Base-by-base conservation (phyloP, 2,329 filamentous ascomycete genomes). In the Exophiala sp. region DNA sequence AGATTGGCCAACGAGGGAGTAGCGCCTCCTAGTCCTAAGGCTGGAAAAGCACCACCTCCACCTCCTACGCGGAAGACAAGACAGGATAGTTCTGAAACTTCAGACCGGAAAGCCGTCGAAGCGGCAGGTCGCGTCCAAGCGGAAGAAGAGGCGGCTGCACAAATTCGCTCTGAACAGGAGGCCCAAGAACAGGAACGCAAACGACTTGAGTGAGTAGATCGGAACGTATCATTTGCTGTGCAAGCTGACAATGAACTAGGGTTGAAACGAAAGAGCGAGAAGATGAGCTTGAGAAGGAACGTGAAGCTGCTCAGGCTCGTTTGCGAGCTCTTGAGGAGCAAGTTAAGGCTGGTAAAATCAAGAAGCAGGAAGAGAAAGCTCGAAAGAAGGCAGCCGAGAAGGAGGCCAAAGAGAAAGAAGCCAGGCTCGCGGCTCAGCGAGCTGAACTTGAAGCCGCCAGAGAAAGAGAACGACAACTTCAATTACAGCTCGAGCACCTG, bases 281-380 rank as follows among this genome's bases (percentile, higher is more conserved):
- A 66, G 81, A 86, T 22, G 89, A 94, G 53, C 77, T 95, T 48
- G 81, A 80, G 24, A 81, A 78, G 59, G 89, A 96, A 69, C 85
- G 85, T 46, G 81, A 89, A 62, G 88, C 86, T 46, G 83, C 90
- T 34, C 82, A 86, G 60, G 86, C 86, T 56, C 88, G 90, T 43
- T 78, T 97, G 19, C 88, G 83, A 65, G 89, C 88, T 13, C 79
- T 98, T 7, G 90, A 98, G 68, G 89, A 97, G 66, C 89, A 96
- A 68, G 89, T 97, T 45, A 84, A 83, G 56, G 87, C 90, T 65
- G 88, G 90, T 62, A 98, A 97, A 73, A 72, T 97, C 45, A 91
- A 88, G 75, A 97, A 95, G 70, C 86, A 94, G 60, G 93, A 98
- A 67, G 93, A 96, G 71, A 96, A 95, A 75, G 87, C 84, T 56